A percentile compares a stretch with the other conserved stretches of the same genome.
phyloP scores from a whole-genome alignment of 768 basidiomycete genomes.

The Lepiota brunneoincarnata region DNA sequence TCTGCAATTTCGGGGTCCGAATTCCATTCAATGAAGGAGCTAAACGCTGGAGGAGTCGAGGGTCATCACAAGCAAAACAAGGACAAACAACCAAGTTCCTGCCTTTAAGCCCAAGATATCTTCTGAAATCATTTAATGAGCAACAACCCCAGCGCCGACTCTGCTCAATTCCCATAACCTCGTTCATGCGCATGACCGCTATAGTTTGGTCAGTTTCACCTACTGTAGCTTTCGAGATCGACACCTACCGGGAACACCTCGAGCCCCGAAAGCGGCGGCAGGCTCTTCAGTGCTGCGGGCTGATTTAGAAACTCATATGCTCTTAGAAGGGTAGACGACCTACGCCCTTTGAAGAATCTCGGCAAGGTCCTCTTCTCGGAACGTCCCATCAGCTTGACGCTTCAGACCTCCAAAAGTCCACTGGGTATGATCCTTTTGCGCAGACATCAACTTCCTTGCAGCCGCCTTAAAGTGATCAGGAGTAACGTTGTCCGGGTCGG shows the following conservation, averaged over 20 bases:
- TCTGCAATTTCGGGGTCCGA: conserved; percentile 62
- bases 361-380: conserved; percentile 73
- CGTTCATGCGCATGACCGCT: conserved; percentile 71
- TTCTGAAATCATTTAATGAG: conserved; percentile 81
- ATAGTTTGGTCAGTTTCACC: neutral
- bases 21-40: conserved; percentile 81
- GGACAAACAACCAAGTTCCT: conserved; percentile 18
- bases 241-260: conserved; percentile 59
- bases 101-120: conserved; percentile 79
- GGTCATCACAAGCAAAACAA: neutral
- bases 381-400: conserved; percentile 57
- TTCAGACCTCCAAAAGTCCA: conserved; percentile 68
- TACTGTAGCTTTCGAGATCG: neutral
- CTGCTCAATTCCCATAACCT: conserved; percentile 82
- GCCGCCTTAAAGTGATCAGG: conserved; percentile 50
- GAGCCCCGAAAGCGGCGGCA: conserved; percentile 73
- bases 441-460: conserved; percentile 33
- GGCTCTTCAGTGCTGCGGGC: conserved; percentile 61
- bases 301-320: neutral
- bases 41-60: conserved; percentile 45
- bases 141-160: conserved; percentile 80
- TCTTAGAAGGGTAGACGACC: conserved; percentile 20
- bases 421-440: conserved; percentile 45
- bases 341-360: conserved; percentile 65
- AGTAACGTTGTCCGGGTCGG: conserved; percentile 40